Percentiles rank a stretch among this genome's conserved stretches.
phyloP scores from a whole-genome alignment of 179 eudicot species.

The Nepenthes alata region DNA sequence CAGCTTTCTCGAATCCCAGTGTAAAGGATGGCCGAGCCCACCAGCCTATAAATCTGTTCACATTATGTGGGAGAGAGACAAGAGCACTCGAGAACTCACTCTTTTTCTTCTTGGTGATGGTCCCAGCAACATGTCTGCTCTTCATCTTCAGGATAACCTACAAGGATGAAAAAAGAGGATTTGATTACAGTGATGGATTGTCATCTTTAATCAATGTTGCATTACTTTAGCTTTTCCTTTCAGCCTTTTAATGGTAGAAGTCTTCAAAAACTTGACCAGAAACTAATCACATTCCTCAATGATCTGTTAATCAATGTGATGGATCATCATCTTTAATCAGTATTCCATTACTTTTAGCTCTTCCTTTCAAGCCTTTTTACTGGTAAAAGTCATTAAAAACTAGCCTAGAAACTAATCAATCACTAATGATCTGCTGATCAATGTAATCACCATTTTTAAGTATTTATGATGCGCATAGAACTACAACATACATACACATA shows the following conservation, averaged over 20 bases:
- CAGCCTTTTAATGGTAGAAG: background rate
- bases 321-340: background rate
- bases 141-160: constrained; percentile 96
- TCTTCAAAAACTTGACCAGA: background rate
- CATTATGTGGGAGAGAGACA: constrained; percentile 24
- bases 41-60: constrained; percentile 13
- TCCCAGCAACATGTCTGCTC: constrained; percentile 99
- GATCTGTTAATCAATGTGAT: background rate
- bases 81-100: constrained; percentile 45
- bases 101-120: constrained; percentile 99
- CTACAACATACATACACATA: no score
- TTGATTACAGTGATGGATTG: constrained; percentile 18
- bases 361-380: no score
- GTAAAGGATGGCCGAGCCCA: background rate
- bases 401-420: no score
- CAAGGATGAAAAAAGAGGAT: constrained; percentile 16
- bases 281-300: constrained; percentile 32
- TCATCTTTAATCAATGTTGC: background rate
- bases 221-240: background rate
- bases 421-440: no score
- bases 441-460: no score
- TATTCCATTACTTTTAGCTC: background rate
- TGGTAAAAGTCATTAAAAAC: no score
- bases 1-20: constrained; percentile 74
- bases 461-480: no score